Conservation (phyloP, 139 green algal species). For the Mesotaenium endlicherianum region DNA sequence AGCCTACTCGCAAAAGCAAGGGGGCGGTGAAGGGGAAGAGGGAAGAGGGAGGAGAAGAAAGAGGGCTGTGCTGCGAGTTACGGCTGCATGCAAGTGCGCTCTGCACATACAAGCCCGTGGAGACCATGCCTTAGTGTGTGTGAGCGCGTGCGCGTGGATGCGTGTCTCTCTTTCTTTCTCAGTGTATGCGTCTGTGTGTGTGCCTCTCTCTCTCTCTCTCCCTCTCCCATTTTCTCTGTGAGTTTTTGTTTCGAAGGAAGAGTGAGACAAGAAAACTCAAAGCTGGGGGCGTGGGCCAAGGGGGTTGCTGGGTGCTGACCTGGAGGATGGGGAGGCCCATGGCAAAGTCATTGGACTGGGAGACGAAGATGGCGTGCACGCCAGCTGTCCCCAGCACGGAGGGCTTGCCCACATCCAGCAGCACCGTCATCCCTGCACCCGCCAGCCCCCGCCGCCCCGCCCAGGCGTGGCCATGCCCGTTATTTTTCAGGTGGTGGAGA, state of each 20-base stretch:
- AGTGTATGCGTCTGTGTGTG: not conserved
- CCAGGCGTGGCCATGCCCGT: too few relatives aligned
- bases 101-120: too few relatives aligned
- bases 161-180: not conserved
- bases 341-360: conserved; percentile 37
- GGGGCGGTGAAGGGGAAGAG: too few relatives aligned
- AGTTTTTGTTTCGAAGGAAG: not conserved
- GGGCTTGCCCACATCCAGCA: conserved; percentile 23
- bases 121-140: too few relatives aligned
- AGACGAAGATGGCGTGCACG: conserved; percentile 33
- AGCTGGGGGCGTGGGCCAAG: not conserved
- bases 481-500: too few relatives aligned
- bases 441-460: too few relatives aligned
- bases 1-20: too few relatives aligned
- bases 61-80: too few relatives aligned
- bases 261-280: not conserved
- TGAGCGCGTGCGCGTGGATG: too few relatives aligned
- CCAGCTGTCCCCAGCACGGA: conserved; percentile 9
- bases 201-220: not conserved
- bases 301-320: not conserved
- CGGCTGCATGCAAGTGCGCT: too few relatives aligned
- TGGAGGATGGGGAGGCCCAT: conserved; percentile 27
- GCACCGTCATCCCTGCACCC: conserved; percentile 27
- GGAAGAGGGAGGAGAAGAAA: too few relatives aligned
- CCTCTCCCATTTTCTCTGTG: not conserved